A percentile compares a stretch with the other conserved stretches of the same genome.
Evolutionary conservation across 2,329 filamentous ascomycete genomes (phyloP).

Genomic region (Ophiostoma quercus): DNA sequence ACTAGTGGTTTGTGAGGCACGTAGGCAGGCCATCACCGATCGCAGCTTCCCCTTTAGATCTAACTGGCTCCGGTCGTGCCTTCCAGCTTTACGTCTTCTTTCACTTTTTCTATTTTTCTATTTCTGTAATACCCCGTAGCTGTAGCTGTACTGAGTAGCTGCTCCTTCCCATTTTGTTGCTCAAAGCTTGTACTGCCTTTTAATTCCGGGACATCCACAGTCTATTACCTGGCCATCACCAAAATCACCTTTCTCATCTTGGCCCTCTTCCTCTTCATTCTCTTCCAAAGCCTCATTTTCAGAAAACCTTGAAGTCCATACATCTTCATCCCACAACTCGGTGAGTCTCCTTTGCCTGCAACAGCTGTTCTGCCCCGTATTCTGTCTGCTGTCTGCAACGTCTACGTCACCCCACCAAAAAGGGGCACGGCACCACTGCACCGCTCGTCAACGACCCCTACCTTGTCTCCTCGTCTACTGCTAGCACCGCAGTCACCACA

Average conservation of each 20-base stretch:
- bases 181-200: neutral
- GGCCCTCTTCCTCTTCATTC: neutral
- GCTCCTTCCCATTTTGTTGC: neutral
- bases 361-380: constrained; percentile 5
- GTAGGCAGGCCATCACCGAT: neutral
- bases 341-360: neutral
- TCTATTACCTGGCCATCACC: neutral
- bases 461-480: neutral
- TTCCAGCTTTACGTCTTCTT: neutral
- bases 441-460: neutral
- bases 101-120: neutral
- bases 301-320: neutral
- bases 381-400: constrained; percentile 11
- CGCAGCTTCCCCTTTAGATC: neutral
- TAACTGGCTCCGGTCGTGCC: neutral
- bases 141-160: neutral
- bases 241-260: neutral
- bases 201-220: neutral
- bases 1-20: neutral
- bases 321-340: neutral
- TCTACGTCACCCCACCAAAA: constrained; percentile 22
- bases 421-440: constrained; percentile 16
- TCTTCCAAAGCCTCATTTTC: neutral
- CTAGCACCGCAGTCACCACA: neutral
- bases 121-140: neutral